Evolutionary conservation across 2,329 filamentous ascomycete genomes (phyloP).

Genomic region (Arthrocladium fulminans): DNA sequence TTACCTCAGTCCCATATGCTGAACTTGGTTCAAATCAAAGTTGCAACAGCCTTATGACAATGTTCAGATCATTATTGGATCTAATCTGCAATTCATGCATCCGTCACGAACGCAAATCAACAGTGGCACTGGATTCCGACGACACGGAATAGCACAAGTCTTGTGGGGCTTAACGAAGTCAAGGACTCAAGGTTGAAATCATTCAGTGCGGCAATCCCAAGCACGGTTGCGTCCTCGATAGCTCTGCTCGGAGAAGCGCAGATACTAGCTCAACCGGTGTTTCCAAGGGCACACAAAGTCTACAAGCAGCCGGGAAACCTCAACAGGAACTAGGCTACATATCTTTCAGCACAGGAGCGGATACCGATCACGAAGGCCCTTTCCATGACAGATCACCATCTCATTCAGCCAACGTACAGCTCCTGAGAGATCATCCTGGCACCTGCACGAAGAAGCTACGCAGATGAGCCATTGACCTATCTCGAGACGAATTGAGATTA

Average conservation of each 20-base stretch:
- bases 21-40: not conserved
- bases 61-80: slow-evolving; percentile 17
- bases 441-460: slow-evolving; percentile 4
- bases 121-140: not conserved
- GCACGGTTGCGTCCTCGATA: not conserved
- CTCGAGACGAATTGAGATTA: slow-evolving; percentile 5
- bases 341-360: not conserved
- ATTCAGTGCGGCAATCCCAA: not conserved
- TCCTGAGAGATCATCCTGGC: not conserved
- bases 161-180: slow-evolving; percentile 21
- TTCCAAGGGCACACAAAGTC: not conserved
- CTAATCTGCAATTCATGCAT: slow-evolving; percentile 22
- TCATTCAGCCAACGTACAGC: not conserved
- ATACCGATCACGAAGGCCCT: slow-evolving; percentile 4
- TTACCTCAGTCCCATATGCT: not conserved
- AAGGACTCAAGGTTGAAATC: not conserved
- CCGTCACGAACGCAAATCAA: slow-evolving; percentile 6
- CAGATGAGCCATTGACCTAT: slow-evolving; percentile 6
- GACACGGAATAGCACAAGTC: slow-evolving; percentile 9
- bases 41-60: not conserved
- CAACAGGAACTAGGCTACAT: not conserved
- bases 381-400: not conserved
- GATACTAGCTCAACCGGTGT: not conserved
- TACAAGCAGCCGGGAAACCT: not conserved
- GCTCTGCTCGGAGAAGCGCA: not conserved